These are phyloP conservation scores for Fusarium pseudograminearum DNA, from an alignment of 2,329 filamentous ascomycete genomes.

Conservation along the genomic window DNA sequence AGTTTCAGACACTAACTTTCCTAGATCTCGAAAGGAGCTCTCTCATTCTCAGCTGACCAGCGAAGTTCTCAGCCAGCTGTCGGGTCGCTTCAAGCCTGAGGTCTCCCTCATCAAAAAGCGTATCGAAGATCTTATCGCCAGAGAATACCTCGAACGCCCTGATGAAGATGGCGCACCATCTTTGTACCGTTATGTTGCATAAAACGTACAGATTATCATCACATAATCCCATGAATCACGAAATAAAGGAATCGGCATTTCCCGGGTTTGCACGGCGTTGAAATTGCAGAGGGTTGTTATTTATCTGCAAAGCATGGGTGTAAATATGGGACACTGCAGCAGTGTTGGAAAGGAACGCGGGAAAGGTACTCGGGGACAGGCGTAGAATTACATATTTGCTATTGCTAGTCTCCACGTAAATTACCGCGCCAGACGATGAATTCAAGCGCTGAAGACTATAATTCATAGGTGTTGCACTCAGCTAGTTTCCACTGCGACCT, in stretches of 20 bases:
- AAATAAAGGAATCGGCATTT: conserved; percentile 35
- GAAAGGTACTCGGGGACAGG: conserved; percentile 2
- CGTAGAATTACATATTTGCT: background rate
- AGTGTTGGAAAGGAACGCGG: conserved; percentile 39
- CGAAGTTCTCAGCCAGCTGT: conserved; percentile 78
- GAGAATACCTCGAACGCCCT: conserved; percentile 80
- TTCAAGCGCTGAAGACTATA: background rate
- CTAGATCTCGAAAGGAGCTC: conserved; percentile 78
- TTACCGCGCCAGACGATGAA: background rate
- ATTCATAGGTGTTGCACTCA: background rate
- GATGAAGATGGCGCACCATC: conserved; percentile 74
- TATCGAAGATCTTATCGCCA: conserved; percentile 81
- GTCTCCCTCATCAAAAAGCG: conserved; percentile 82
- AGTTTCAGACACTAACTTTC: conserved; percentile 22
- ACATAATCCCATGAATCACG: conserved; percentile 41
- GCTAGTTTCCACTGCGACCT: background rate
- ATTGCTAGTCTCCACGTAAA: background rate
- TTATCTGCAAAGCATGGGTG: conserved; percentile 35
- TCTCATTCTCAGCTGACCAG: conserved; percentile 76
- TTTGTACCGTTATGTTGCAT: conserved; percentile 79
- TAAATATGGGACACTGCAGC: conserved; percentile 9
- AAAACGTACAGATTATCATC: conserved; percentile 30
- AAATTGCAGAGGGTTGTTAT: conserved; percentile 25
- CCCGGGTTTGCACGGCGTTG: conserved; percentile 42
- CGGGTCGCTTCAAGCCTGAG: conserved; percentile 78